A percentile compares a stretch with the other conserved stretches of the same genome.
These are phyloP conservation scores for Neoboletus brunneissimus DNA, from an alignment of 768 basidiomycete species.

Conservation along the genomic window DNA sequence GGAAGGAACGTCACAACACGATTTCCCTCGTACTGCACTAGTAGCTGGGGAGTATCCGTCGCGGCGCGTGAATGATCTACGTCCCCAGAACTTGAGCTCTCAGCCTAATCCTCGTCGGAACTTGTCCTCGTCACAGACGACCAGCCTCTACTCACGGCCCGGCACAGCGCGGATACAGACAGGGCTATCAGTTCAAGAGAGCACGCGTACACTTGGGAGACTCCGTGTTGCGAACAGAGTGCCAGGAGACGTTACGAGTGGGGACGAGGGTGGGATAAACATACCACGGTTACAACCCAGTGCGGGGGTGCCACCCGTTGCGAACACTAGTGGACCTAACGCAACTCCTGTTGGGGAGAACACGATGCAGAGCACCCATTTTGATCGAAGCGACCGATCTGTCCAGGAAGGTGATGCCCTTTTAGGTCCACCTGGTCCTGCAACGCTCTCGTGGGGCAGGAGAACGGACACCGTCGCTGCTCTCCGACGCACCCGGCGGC, in stretches of 20 bases:
- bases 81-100: slow-evolving; percentile 7
- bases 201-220: slow-evolving; percentile 39
- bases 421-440: slow-evolving; percentile 22
- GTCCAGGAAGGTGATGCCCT: slow-evolving; percentile 1
- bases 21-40: neutral
- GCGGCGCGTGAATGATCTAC: neutral
- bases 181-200: slow-evolving; percentile 29
- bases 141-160: slow-evolving; percentile 6
- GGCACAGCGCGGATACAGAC: slow-evolving; percentile 14
- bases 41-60: neutral
- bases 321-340: neutral
- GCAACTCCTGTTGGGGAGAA: neutral
- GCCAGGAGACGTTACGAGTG: slow-evolving; percentile 44
- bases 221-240: slow-evolving; percentile 49
- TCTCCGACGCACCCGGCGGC: slow-evolving; percentile 16
- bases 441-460: slow-evolving; percentile 29
- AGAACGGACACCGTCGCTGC: slow-evolving; percentile 25
- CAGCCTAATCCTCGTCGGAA: neutral
- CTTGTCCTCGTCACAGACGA: slow-evolving; percentile 8
- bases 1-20: slow-evolving; percentile 5
- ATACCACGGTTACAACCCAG: neutral
- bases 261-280: slow-evolving; percentile 30
- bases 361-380: neutral
- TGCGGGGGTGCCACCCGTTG: neutral
- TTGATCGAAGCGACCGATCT: neutral